A percentile compares a stretch with the other conserved stretches of the same genome.
These are phyloP conservation scores for Solanum arcanum DNA, from an alignment of 257 asterid genomes.

Conservation along the genomic window DNA sequence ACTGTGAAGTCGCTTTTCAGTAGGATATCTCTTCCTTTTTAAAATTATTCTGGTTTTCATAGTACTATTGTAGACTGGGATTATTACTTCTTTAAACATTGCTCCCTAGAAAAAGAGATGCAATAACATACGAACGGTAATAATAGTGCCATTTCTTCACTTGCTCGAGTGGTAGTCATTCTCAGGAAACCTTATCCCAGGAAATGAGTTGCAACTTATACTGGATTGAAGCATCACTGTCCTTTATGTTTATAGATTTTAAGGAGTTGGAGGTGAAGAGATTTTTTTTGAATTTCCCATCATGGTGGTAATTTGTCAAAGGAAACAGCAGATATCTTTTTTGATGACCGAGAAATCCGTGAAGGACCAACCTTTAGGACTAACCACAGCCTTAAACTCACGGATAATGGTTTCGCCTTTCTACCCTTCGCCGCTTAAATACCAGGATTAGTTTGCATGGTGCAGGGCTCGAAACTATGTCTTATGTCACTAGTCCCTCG, in stretches of 20 bases:
- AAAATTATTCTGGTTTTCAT: not conserved
- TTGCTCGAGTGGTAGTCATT: not conserved
- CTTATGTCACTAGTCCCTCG: not conserved
- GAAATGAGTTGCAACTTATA: not conserved
- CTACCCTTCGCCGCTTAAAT: not conserved
- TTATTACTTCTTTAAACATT: not conserved
- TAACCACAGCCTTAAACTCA: not conserved
- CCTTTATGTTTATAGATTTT: not conserved
- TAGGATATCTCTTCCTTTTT: conserved; percentile 21
- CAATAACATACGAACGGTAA: not conserved
- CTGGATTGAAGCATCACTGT: not conserved
- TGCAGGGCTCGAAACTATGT: not conserved
- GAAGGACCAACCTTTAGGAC: not conserved
- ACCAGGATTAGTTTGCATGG: not conserved
- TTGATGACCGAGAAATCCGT: not conserved
- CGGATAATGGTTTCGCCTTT: not conserved
- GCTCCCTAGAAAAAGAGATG: not conserved
- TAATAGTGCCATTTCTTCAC: not conserved
- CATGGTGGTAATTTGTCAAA: not conserved
- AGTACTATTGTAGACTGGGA: not conserved
- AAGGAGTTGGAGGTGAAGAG: not conserved
- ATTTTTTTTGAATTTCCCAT: not conserved
- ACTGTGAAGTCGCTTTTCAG: conserved; percentile 93
- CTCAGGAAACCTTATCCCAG: not conserved
- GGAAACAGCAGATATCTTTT: not conserved